Conservation (phyloP, 139 green algal genomes). For the Penium margaritaceum region DNA sequence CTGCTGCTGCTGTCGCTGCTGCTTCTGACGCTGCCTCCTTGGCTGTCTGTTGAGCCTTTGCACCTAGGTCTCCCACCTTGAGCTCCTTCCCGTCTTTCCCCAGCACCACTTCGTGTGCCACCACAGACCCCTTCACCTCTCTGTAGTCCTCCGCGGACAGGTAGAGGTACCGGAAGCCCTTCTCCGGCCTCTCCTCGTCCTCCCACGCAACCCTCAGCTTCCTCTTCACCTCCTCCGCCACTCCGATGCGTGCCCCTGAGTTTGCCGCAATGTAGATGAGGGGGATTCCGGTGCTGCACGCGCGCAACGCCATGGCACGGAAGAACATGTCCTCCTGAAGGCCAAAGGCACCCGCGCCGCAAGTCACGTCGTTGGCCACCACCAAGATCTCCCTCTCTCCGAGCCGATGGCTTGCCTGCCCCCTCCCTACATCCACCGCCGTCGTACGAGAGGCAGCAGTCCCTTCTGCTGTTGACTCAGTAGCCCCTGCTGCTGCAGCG, state of each 20-base stretch:
- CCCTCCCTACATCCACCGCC: too few relatives aligned
- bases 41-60: too few relatives aligned
- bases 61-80: too few relatives aligned
- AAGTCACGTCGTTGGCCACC: slow-evolving; percentile 94
- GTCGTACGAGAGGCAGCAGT: too few relatives aligned
- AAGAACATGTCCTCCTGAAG: slow-evolving; percentile 85
- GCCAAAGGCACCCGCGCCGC: slow-evolving; percentile 78
- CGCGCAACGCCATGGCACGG: slow-evolving; percentile 69
- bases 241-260: slow-evolving; percentile 78
- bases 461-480: too few relatives aligned
- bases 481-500: too few relatives aligned
- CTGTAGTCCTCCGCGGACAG: slow-evolving; percentile 74
- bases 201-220: slow-evolving; percentile 67
- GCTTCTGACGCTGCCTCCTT: too few relatives aligned
- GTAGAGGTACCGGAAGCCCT: slow-evolving; percentile 89
- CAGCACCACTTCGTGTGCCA: slow-evolving; percentile 37
- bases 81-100: background rate
- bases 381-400: slow-evolving; percentile 53
- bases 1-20: too few relatives aligned
- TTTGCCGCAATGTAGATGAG: slow-evolving; percentile 95
- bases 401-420: slow-evolving; percentile 39
- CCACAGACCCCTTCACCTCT: slow-evolving; percentile 19
- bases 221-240: slow-evolving; percentile 73
- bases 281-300: slow-evolving; percentile 69
- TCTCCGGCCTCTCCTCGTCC: slow-evolving; percentile 59